Conservation (phyloP, 345 rosid species). For the Luvunga scandens region DNA sequence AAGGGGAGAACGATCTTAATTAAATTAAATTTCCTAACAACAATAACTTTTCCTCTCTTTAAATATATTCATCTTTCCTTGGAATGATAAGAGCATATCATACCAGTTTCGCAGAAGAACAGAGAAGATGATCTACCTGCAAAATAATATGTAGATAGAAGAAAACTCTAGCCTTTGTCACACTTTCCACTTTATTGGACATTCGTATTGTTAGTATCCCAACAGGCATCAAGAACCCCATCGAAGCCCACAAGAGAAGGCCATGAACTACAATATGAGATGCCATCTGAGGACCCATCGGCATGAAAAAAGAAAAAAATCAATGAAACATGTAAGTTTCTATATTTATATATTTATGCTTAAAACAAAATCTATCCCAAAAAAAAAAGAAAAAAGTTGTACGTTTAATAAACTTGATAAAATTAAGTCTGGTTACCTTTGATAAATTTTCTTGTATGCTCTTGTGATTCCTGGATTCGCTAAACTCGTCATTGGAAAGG, state of each 20-base stretch:
- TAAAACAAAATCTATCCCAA: too few relatives aligned
- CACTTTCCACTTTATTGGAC: conserved; percentile 45
- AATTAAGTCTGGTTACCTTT: conserved; percentile 25
- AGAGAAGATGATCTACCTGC: conserved; percentile 49
- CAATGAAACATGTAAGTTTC: too few relatives aligned
- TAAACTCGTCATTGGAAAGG: conserved; percentile 22
- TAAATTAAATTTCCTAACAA: neutral
- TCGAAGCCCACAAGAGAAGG: conserved; percentile 68
- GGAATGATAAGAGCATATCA: neutral
- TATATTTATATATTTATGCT: too few relatives aligned
- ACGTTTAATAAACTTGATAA: neutral
- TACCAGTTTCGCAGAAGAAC: neutral
- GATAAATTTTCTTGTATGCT: conserved; percentile 15
- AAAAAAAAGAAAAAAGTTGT: too few relatives aligned
- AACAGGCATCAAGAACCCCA: conserved; percentile 77
- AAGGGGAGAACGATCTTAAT: neutral
- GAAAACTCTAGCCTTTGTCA: conserved; percentile 36
- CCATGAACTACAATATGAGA: conserved; percentile 70
- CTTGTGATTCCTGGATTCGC: conserved; percentile 17
- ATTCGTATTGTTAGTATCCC: conserved; percentile 71
- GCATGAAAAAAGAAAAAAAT: neutral
- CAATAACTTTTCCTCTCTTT: neutral
- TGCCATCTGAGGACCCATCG: conserved; percentile 45
- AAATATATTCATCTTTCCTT: neutral
- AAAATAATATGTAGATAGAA: conserved; percentile 60